A percentile compares a stretch with the other conserved stretches of the same genome.
Evolutionary conservation across 306 rosid species (phyloP).

Genomic region (Castanea crenata): DNA sequence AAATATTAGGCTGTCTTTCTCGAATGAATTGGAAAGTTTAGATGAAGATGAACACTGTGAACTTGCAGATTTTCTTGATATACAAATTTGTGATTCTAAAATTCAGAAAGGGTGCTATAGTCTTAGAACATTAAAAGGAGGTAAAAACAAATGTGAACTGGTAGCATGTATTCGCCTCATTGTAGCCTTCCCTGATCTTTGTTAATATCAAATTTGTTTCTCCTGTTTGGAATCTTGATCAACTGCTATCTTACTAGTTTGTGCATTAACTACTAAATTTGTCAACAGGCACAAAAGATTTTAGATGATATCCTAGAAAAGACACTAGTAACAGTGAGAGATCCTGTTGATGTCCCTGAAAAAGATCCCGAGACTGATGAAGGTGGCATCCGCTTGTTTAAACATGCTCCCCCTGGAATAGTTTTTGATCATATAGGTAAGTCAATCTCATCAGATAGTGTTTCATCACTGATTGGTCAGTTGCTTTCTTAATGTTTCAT

Average conservation of each 20-base stretch:
- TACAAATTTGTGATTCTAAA: not conserved
- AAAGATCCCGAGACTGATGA: constrained; percentile 45
- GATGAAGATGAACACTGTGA: not conserved
- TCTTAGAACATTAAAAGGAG: not conserved
- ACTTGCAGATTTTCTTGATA: not conserved
- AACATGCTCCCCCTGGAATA: constrained; percentile 67
- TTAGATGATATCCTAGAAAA: constrained; percentile 68
- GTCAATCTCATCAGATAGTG: constrained; percentile 25
- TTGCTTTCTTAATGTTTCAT: constrained; percentile 19
- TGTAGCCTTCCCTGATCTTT: not conserved
- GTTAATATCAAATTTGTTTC: not conserved
- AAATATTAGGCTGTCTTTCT: not conserved
- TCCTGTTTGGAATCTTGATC: not conserved
- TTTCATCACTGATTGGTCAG: constrained; percentile 22
- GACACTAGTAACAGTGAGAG: constrained; percentile 58
- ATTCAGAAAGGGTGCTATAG: not conserved
- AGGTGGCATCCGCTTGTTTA: constrained; percentile 72
- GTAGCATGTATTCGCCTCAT: not conserved
- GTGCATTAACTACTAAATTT: constrained; percentile 5
- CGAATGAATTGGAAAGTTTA: not conserved
- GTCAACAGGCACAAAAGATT: constrained; percentile 73
- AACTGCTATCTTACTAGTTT: constrained; percentile 1
- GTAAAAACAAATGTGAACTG: not conserved
- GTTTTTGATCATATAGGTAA: constrained; percentile 68
- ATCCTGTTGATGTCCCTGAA: constrained; percentile 30